Conservation (phyloP, 2,329 filamentous ascomycete species). For the Hymenoscyphus fructigenus region DNA sequence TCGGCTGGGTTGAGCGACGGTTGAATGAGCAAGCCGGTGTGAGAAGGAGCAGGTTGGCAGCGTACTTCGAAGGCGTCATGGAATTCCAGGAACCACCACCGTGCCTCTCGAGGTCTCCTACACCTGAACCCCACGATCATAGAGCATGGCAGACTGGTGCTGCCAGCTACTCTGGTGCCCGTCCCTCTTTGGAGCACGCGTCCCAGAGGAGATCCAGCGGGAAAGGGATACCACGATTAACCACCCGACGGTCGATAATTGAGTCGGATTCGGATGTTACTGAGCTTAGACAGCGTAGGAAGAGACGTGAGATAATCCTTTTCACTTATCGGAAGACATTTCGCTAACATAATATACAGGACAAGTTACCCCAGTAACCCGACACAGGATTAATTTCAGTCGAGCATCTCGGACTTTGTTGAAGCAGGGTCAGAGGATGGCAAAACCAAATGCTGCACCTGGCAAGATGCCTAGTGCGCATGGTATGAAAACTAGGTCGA, state of each 20-base stretch:
- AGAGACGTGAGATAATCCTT: slow-evolving; percentile 10
- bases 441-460: not conserved
- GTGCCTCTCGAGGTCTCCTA: slow-evolving; percentile 15
- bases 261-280: slow-evolving; percentile 15
- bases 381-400: slow-evolving; percentile 1
- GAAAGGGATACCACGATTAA: slow-evolving; percentile 8
- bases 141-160: slow-evolving; percentile 5
- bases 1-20: slow-evolving; percentile 17
- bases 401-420: not conserved
- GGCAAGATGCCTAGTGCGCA: slow-evolving; percentile 4
- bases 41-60: slow-evolving; percentile 16
- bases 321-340: not conserved
- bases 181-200: slow-evolving; percentile 1
- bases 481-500: slow-evolving; percentile 17
- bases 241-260: slow-evolving; percentile 6
- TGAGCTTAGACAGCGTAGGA: slow-evolving; percentile 5
- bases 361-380: slow-evolving; percentile 10
- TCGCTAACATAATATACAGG: slow-evolving; percentile 11
- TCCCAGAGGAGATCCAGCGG: not conserved
- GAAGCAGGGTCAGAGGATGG: not conserved
- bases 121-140: slow-evolving; percentile 7
- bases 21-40: slow-evolving; percentile 14
- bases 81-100: slow-evolving; percentile 18
- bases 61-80: slow-evolving; percentile 22
- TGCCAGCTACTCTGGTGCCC: not conserved